phyloP scores from a whole-genome alignment of 164 flowering plant genomes.

The Sedum album region DNA sequence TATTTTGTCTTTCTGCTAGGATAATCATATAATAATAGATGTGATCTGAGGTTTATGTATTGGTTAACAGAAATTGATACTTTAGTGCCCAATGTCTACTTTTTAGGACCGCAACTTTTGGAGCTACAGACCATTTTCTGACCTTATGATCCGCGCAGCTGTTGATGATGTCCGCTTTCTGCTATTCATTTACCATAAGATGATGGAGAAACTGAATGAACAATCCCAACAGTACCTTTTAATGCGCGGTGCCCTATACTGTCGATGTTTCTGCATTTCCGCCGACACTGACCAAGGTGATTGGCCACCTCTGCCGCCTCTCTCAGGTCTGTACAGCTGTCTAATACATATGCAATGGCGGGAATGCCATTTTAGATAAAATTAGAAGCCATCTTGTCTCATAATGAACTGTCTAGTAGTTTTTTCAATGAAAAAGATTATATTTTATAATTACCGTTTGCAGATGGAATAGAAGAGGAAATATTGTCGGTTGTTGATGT shows the following conservation, averaged over 20 bases:
- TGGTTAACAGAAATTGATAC: conserved; percentile 5
- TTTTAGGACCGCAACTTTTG: conserved; percentile 88
- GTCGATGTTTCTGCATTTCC: conserved; percentile 79
- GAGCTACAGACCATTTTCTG: conserved; percentile 81
- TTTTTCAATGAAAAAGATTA: no score
- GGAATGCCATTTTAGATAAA: no score
- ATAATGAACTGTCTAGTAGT: no score
- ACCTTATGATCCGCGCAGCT: conserved; percentile 85
- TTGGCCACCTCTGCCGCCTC: conserved; percentile 70
- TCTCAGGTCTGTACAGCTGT: conserved; percentile 89
- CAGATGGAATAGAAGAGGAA: conserved; percentile 61
- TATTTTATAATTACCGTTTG: background rate
- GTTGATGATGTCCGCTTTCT: conserved; percentile 98
- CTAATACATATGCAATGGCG: no score
- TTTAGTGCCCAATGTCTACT: conserved; percentile 10
- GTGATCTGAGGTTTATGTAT: background rate
- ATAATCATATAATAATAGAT: background rate
- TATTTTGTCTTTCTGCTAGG: background rate
- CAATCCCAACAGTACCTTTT: conserved; percentile 72
- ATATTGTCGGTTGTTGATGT: conserved; percentile 75
- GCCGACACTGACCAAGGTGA: conserved; percentile 58
- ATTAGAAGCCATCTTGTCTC: no score
- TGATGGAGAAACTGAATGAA: conserved; percentile 67
- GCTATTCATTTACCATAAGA: conserved; percentile 64
- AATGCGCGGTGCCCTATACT: conserved; percentile 74